Evolutionary conservation across 176 grass and related monocot genomes (phyloP), one percentile per base, ranked within the genome.

Genomic region (Cenchrus purpureus): DNA sequence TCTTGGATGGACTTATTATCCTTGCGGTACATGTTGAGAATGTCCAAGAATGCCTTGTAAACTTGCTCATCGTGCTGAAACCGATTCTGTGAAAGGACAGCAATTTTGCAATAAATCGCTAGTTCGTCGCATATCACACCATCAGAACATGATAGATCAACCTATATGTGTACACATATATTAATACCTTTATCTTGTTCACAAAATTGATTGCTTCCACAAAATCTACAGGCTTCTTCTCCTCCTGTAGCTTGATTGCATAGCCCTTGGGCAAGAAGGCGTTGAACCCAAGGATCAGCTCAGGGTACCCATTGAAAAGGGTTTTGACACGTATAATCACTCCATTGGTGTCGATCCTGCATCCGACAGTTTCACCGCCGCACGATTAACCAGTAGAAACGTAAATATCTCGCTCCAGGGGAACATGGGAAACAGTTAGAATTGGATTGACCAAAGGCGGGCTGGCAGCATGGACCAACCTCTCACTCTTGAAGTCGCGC

Each of bases 401-500:
- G 68, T 22, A 12, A 79, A 52, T 58, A 25, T 79, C 45, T 58
- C 12, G 37, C 10, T 16, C 17, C 17, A 17, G 4, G 67, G 4
- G 76, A 12, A 68, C 40, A 43, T 25, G 73, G 22, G 40, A 50
- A 76, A 75, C 8, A 8, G 37, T 53, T 16, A n/a, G 12, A 10
- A 48, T 88, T 63, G 0, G 60, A 71, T 65, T 19, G 22, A 34
- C 60, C 10, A 44, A 63, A 62, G 20, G 15, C 14, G 15, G 59
- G n/a, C 9, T 16, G 32, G 80, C 45, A 56, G 12, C 63, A 68
- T 42, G 25, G 45, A 77, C 46, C n/a, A 42, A 99, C 97, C 97
- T 96, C 89, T 99, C 91, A 71, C 97, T 94, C 90, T 99, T 99
- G 88, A 99, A 99, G 83, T 99, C 97, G 51, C 94, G 94, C 97